A percentile compares a stretch with the other conserved stretches of the same genome.
Evolutionary conservation across 1,284 basidiomycete species (phyloP).

Genomic region (Ceratobasidium sp.): DNA sequence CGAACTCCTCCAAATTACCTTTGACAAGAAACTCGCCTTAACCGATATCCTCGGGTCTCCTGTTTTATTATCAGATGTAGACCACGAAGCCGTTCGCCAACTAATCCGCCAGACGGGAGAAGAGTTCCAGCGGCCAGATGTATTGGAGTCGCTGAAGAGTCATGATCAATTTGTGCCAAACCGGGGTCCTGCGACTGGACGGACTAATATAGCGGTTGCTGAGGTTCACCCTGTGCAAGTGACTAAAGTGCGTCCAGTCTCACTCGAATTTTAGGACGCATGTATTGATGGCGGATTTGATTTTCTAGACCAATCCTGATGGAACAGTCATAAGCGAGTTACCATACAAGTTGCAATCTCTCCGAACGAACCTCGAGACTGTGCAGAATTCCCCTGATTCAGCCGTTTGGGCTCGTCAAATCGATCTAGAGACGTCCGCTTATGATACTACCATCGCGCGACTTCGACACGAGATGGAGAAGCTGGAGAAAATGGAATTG

Average conservation of each 20-base stretch:
- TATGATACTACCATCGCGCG: conserved; percentile 81
- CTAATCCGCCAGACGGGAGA: conserved; percentile 65
- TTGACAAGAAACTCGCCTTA: conserved; percentile 60
- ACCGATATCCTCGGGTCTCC: conserved; percentile 63
- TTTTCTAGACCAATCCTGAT: background rate
- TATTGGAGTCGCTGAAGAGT: conserved; percentile 64
- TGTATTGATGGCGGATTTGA: background rate
- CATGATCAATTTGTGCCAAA: conserved; percentile 54
- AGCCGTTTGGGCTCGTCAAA: conserved; percentile 74
- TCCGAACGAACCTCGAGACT: conserved; percentile 68
- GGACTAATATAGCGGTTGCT: conserved; percentile 60
- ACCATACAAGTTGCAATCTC: conserved; percentile 73
- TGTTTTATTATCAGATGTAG: conserved; percentile 56
- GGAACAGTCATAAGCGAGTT: conserved; percentile 51
- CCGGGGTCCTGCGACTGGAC: conserved; percentile 42
- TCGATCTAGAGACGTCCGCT: conserved; percentile 80
- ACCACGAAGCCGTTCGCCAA: conserved; percentile 56
- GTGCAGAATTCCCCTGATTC: conserved; percentile 67
- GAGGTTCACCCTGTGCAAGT: conserved; percentile 61
- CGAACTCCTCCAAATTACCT: conserved; percentile 58
- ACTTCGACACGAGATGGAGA: conserved; percentile 67
- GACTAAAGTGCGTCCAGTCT: background rate
- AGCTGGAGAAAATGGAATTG: conserved; percentile 56
- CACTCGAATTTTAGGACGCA: conserved; percentile 1
- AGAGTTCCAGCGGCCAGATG: conserved; percentile 57